These are phyloP conservation scores for Globisporangium acanthophoron DNA, from an alignment of 352 stramenopile genomes.

Conservation along the genomic window DNA sequence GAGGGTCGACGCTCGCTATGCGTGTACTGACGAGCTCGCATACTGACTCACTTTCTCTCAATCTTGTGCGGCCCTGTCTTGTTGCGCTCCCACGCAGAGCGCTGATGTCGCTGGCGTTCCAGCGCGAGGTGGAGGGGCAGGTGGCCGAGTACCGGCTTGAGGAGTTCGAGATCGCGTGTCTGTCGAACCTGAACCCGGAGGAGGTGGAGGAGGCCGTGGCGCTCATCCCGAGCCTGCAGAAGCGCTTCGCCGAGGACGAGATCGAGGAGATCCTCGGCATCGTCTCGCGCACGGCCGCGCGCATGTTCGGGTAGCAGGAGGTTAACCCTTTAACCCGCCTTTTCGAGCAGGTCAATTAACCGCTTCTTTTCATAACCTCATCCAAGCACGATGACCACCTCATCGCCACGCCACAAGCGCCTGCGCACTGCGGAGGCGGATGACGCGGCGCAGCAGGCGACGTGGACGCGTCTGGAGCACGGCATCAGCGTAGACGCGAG, in stretches of 20 bases:
- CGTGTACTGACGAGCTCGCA: not conserved
- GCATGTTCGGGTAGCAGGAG: conserved; percentile 68
- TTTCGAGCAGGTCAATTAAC: too few species aligned
- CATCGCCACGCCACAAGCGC: conserved; percentile 22
- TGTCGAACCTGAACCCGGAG: conserved; percentile 89
- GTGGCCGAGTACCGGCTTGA: conserved; percentile 76
- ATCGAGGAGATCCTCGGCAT: conserved; percentile 89
- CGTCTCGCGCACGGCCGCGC: conserved; percentile 79
- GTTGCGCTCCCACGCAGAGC: conserved; percentile 31
- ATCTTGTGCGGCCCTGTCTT: too few species aligned
- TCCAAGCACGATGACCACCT: too few species aligned
- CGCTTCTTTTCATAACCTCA: too few species aligned
- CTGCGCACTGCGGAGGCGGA: conserved; percentile 19
- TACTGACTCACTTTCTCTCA: not conserved
- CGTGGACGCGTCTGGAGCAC: conserved; percentile 49
- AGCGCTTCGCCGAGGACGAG: conserved; percentile 85
- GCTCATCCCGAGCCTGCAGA: conserved; percentile 86
- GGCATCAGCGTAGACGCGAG: conserved; percentile 19
- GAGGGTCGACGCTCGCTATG: too few species aligned
- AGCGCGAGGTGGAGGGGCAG: conserved; percentile 66
- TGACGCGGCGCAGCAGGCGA: conserved; percentile 23
- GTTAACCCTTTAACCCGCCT: too few species aligned
- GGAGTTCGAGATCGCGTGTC: conserved; percentile 88
- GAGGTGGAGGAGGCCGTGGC: conserved; percentile 86
- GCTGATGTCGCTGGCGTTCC: conserved; percentile 82